Evolutionary conservation across 768 basidiomycete species (phyloP), one percentile per base, ranked within the genome.

Genomic region (Rhodotorula kratochvilovae): DNA sequence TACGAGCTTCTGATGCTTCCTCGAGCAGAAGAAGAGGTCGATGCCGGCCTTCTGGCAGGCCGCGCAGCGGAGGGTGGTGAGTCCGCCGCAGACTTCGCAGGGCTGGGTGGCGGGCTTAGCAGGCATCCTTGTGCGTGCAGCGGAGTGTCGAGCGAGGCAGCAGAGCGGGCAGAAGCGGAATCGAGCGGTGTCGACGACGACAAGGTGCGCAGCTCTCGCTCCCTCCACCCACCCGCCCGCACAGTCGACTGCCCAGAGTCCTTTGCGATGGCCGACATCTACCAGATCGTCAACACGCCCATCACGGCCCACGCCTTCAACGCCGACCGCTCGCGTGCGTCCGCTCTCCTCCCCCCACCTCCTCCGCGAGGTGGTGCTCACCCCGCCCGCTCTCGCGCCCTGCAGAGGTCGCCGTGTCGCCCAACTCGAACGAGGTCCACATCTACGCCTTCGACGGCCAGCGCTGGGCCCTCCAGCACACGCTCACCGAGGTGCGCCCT

Each of bases 271-370:
- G 31, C 63, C 23, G 42, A 46, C 7, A 61, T 66, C 67, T 58
- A 53, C 50, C 68, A 69, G 43, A 63, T 75, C 54, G 39, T 62
- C 36, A 59, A 61, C 77, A 85, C 85, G 0, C 92, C 94, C 42
- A 85, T 99, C 61, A 92, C 91, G 6, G 88, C 88, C 54, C 92
- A 96, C 80, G 85, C 91, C 3, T 98, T 98, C 86, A 94, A 87
- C 77, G 88, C 87, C 33, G 91, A 95, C 79, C 87, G 91, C 75
- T 84, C 83, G 71, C 89, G 95, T 97, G 76, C 81, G 91, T 85
- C 39, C 45, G 23, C 45, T 23, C 25, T 50, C 39, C 25, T 39
- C 56, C 63, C 27, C 46, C n/a, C 58, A 48, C 51, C n/a, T 67
- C 72, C 45, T 57, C 31, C 35, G 10, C 11, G 13, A 45, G 31